A percentile compares a stretch with the other conserved stretches of the same genome.
These are phyloP conservation scores for Gloeostereum incarnatum DNA, from an alignment of 768 basidiomycete species.

Conservation along the genomic window DNA sequence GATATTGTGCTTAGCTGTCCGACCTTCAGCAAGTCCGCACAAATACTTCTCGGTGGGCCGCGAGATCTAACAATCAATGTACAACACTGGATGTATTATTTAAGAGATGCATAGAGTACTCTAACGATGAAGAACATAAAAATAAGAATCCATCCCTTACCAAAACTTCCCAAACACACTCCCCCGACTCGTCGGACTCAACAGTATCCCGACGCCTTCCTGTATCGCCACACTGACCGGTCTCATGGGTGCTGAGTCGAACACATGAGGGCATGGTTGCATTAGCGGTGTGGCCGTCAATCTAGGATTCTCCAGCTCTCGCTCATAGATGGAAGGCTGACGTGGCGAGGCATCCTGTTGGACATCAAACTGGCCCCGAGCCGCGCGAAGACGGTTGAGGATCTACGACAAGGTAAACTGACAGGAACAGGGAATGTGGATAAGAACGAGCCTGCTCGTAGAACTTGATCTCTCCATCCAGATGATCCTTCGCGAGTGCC, in stretches of 20 bases:
- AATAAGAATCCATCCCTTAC: too few relatives aligned
- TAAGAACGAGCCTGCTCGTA: conserved; percentile 51
- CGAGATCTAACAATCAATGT: too few relatives aligned
- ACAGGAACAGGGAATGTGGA: background rate
- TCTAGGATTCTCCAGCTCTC: conserved; percentile 53
- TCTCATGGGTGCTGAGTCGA: conserved; percentile 51
- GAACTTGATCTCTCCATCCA: conserved; percentile 70
- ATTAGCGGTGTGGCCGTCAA: conserved; percentile 38
- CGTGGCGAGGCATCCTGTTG: conserved; percentile 41
- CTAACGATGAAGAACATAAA: too few relatives aligned
- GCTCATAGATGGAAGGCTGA: conserved; percentile 67
- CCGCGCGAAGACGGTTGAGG: conserved; percentile 45
- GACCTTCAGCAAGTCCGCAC: too few relatives aligned
- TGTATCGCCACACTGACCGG: conserved; percentile 48
- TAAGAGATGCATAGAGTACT: too few relatives aligned
- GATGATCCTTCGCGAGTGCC: conserved; percentile 48
- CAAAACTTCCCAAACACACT: conserved; percentile 44
- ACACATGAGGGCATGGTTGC: conserved; percentile 75
- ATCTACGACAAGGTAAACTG: conserved; percentile 26
- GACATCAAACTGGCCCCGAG: conserved; percentile 42
- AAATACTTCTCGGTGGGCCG: too few relatives aligned
- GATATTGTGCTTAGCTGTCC: too few relatives aligned
- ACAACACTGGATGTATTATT: too few relatives aligned
- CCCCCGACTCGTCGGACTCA: conserved; percentile 24
- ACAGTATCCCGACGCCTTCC: conserved; percentile 35